Conservation (phyloP, 129 eudicot species). For the Artemisia tridentata region DNA sequence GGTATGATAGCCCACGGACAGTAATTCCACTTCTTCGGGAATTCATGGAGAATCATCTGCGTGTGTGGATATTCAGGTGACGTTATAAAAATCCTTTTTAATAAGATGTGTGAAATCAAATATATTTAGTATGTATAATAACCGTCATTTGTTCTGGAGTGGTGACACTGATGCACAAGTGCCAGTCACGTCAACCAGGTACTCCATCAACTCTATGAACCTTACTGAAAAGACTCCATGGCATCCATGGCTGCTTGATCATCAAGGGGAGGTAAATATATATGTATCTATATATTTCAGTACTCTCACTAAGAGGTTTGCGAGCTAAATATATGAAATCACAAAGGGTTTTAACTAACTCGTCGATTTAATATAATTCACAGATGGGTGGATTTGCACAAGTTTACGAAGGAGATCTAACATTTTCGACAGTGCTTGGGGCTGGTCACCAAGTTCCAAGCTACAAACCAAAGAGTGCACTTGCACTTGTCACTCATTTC, state of each 20-base stretch:
- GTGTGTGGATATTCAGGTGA: slow-evolving; percentile 84
- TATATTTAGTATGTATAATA: background rate
- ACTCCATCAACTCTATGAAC: slow-evolving; percentile 47
- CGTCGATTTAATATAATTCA: background rate
- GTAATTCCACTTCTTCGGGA: slow-evolving; percentile 65
- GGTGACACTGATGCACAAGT: slow-evolving; percentile 77
- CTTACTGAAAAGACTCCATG: slow-evolving; percentile 51
- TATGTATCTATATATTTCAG: background rate
- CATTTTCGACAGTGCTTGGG: slow-evolving; percentile 65
- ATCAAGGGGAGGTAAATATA: slow-evolving; percentile 48
- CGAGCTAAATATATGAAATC: slow-evolving; percentile 5
- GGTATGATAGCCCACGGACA: slow-evolving; percentile 69
- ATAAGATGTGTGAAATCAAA: background rate
- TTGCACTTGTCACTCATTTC: slow-evolving; percentile 55
- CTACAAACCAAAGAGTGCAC: slow-evolving; percentile 62
- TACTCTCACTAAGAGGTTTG: background rate
- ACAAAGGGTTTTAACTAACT: background rate
- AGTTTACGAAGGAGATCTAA: slow-evolving; percentile 56
- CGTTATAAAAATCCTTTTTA: background rate
- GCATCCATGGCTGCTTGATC: slow-evolving; percentile 57
- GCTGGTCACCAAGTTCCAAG: slow-evolving; percentile 92
- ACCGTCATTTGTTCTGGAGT: slow-evolving; percentile 31
- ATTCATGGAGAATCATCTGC: slow-evolving; percentile 53
- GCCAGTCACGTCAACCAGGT: slow-evolving; percentile 73
- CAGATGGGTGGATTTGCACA: slow-evolving; percentile 76